These are phyloP conservation scores for Candida tallmaniae DNA, from an alignment of 805 yeast species.

Conservation along the genomic window DNA sequence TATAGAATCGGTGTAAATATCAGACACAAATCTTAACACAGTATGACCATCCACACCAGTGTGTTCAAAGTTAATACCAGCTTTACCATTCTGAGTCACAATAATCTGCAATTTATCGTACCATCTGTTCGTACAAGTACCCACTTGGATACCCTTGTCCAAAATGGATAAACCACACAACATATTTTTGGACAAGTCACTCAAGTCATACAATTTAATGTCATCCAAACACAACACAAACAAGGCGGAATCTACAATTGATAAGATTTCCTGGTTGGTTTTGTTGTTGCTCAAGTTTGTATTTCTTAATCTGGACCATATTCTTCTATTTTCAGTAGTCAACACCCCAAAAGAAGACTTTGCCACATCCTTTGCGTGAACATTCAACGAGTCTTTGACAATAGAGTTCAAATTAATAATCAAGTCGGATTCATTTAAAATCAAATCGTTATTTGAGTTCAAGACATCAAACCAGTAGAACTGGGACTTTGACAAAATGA, in stretches of 20 bases:
- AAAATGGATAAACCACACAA: slow-evolving; percentile 79
- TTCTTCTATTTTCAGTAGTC: slow-evolving; percentile 83
- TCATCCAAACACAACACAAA: slow-evolving; percentile 84
- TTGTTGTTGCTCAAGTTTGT: slow-evolving; percentile 40
- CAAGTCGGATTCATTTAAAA: slow-evolving; percentile 71
- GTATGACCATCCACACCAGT: slow-evolving; percentile 97
- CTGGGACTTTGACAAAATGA: slow-evolving; percentile 79
- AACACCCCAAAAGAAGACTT: slow-evolving; percentile 82
- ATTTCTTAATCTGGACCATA: slow-evolving; percentile 77
- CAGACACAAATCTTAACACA: slow-evolving; percentile 80
- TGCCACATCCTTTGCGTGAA: slow-evolving; percentile 55
- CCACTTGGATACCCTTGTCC: slow-evolving; percentile 84
- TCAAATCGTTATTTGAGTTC: slow-evolving; percentile 64
- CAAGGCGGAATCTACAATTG: slow-evolving; percentile 74
- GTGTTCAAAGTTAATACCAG: slow-evolving; percentile 90
- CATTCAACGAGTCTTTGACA: slow-evolving; percentile 61
- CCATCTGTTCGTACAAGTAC: slow-evolving; percentile 94
- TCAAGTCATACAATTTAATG: slow-evolving; percentile 55
- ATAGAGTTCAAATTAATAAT: slow-evolving; percentile 72
- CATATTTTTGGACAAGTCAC: slow-evolving; percentile 75
- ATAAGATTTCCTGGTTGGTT: slow-evolving; percentile 64
- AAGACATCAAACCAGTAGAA: slow-evolving; percentile 94
- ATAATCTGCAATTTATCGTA: slow-evolving; percentile 88
- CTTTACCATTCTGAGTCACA: slow-evolving; percentile 83
- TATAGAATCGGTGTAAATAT: slow-evolving; percentile 87